A percentile compares a stretch with the other conserved stretches of the same genome.
These are phyloP conservation scores for Syzygium malaccense DNA, from an alignment of 441 rosid genomes.

Conservation along the genomic window DNA sequence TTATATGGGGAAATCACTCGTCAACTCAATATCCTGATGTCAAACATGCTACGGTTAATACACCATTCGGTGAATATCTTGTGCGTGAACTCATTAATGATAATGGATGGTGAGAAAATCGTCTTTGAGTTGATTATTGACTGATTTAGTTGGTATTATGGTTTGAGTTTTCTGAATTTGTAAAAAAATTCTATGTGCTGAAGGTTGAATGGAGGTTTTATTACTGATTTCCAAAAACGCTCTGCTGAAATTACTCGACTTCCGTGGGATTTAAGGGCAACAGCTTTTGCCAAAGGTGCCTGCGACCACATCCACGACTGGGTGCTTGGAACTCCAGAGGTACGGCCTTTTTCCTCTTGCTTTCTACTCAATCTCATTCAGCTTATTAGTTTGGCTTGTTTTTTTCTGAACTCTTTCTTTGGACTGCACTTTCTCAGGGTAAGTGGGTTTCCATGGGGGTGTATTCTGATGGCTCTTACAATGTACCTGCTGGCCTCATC, in stretches of 20 bases:
- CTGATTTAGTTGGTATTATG: not conserved
- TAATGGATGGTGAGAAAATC: slow-evolving; percentile 44
- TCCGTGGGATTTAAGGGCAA: slow-evolving; percentile 74
- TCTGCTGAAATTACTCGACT: slow-evolving; percentile 98
- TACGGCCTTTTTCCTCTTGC: not conserved
- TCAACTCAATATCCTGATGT: slow-evolving; percentile 92
- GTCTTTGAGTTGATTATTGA: not conserved
- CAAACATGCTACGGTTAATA: slow-evolving; percentile 70
- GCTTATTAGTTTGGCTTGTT: slow-evolving; percentile 9
- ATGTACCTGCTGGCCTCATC: slow-evolving; percentile 79
- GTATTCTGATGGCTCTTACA: slow-evolving; percentile 87
- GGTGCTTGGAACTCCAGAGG: slow-evolving; percentile 97
- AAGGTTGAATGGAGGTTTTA: slow-evolving; percentile 80
- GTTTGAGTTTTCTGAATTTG: not conserved
- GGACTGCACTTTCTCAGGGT: slow-evolving; percentile 29
- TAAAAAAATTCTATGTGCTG: not conserved
- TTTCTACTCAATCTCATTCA: not conserved
- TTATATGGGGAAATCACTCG: slow-evolving; percentile 91
- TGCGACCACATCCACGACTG: slow-evolving; percentile 92
- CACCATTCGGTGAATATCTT: slow-evolving; percentile 48
- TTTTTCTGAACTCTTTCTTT: not conserved
- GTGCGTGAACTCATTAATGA: slow-evolving; percentile 68
- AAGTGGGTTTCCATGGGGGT: slow-evolving; percentile 92
- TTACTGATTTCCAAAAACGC: slow-evolving; percentile 77
- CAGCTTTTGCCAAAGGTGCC: slow-evolving; percentile 89